Evolutionary conservation across 305 asterid species (phyloP).

Genomic region (Withania somnifera): DNA sequence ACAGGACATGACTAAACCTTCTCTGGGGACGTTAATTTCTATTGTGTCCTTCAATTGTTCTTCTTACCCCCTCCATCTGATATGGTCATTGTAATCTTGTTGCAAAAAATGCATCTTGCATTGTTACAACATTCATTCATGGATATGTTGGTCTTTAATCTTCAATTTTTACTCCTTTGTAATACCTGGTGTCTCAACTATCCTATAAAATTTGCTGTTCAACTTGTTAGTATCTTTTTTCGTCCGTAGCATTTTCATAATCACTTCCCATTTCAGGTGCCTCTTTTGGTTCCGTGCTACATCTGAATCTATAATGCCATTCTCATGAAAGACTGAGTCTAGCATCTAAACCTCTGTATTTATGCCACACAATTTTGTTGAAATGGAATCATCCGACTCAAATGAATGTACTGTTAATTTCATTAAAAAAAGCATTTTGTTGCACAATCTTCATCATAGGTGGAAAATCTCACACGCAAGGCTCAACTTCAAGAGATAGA

Average conservation of each 20-base stretch:
- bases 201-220: background rate
- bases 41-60: background rate
- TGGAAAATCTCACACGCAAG: slow-evolving; percentile 53
- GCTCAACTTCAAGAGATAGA: slow-evolving; percentile 58
- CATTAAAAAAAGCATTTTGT: background rate
- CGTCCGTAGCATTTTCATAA: background rate
- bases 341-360: background rate
- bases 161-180: background rate
- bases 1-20: background rate
- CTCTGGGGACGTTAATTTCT: background rate
- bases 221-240: background rate
- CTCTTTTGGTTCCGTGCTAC: background rate
- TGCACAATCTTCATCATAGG: slow-evolving; percentile 26
- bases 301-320: background rate
- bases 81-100: background rate
- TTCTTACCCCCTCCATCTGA: background rate
- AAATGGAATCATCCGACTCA: background rate
- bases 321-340: background rate
- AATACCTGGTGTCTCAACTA: background rate
- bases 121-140: background rate
- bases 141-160: background rate
- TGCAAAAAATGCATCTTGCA: background rate
- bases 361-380: background rate
- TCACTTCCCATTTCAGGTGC: background rate
- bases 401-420: background rate